phyloP scores from a whole-genome alignment of 352 stramenopile species.

The Phytophthora pini region DNA sequence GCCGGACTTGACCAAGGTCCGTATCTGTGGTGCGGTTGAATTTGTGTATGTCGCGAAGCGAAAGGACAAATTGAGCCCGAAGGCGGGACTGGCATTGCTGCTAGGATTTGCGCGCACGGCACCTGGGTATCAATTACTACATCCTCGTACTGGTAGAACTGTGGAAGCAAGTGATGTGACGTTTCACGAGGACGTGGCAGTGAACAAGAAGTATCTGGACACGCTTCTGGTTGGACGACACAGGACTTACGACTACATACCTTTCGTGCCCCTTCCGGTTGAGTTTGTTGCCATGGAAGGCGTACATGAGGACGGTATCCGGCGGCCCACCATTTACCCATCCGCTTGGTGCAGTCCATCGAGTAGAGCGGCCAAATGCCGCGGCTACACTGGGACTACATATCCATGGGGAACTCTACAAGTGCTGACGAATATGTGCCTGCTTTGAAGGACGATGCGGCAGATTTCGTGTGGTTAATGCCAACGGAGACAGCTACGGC shows the following conservation, averaged over 20 bases:
- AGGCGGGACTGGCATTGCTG: constrained; percentile 5
- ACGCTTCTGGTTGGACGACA: not conserved
- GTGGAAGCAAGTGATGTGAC: constrained; percentile 4
- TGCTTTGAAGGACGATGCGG: too few species aligned
- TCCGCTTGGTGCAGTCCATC: too few species aligned
- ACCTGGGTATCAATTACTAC: constrained; percentile 6
- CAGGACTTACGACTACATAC: not conserved
- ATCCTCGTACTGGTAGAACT: constrained; percentile 3
- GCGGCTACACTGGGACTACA: too few species aligned
- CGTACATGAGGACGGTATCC: too few species aligned
- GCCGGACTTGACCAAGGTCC: constrained; percentile 5
- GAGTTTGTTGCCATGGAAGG: not conserved
- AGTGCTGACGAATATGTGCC: too few species aligned
- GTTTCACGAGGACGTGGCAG: constrained; percentile 9
- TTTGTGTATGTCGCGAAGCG: constrained; percentile 4
- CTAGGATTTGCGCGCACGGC: constrained; percentile 1
- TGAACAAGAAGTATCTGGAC: not conserved
- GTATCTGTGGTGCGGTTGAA: not conserved
- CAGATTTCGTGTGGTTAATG: too few species aligned
- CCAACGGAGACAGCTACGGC: too few species aligned
- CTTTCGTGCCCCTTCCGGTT: constrained; percentile 1
- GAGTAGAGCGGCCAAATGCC: too few species aligned
- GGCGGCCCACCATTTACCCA: too few species aligned
- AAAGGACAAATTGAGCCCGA: constrained; percentile 3
- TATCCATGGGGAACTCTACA: too few species aligned